Evolutionary conservation across 2,329 filamentous ascomycete genomes (phyloP).

Genomic region (Colletotrichum siamense): DNA sequence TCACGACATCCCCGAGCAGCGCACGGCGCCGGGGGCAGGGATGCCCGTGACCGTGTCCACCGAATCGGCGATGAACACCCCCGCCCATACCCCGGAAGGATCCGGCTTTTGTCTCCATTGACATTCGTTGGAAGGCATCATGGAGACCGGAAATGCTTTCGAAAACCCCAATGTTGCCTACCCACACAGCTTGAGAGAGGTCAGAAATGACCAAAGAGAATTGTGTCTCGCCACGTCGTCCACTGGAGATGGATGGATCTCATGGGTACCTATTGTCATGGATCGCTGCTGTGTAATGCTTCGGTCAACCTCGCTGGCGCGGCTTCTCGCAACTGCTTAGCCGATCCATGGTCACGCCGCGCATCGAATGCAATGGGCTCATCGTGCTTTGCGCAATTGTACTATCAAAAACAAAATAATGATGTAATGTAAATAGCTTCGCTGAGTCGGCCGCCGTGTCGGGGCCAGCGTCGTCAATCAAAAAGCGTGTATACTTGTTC

Average conservation of each 20-base stretch:
- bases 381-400: neutral
- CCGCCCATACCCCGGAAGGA: neutral
- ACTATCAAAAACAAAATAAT: neutral
- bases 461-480: neutral
- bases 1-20: neutral
- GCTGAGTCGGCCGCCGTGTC: neutral
- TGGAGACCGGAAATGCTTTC: no score
- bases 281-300: neutral
- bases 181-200: neutral
- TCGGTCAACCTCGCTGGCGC: neutral
- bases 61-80: neutral
- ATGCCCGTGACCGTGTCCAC: neutral
- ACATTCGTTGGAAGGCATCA: no score
- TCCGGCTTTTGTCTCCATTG: neutral
- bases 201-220: neutral
- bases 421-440: slow-evolving; percentile 3
- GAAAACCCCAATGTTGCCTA: accelerated
- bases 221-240: neutral
- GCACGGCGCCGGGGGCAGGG: neutral
- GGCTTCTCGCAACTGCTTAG: neutral
- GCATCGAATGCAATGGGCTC: neutral
- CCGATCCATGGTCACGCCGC: neutral
- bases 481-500: neutral
- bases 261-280: no score
- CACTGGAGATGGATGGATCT: neutral